Base-by-base conservation (phyloP, 352 stramenopile species). In the Phytopythium delawarense region DNA sequence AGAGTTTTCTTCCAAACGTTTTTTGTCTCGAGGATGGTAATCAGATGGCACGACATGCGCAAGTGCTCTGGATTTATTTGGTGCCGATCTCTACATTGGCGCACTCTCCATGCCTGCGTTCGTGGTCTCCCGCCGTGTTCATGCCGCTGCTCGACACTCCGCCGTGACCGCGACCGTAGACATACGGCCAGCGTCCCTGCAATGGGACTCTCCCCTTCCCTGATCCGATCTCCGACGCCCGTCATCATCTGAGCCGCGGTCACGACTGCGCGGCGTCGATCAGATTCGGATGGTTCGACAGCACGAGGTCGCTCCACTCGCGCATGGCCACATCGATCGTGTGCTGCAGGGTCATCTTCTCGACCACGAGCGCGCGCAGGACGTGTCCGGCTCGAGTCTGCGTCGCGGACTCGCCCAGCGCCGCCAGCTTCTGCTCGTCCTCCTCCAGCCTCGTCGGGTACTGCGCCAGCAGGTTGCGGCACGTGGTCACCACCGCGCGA, bases 271-370 rank as follows among this genome's bases (percentile, higher is more conserved):
- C 54, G 7, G 64, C 51, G 20, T 76, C 64, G 44, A 85, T 55
- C n/a, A 86, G 37, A 23, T 78, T 81, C 39, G 74, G 66, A 44
- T 88, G 67, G 1, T 74, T 44, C n/a, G 66, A 78, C 23, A 75
- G 57, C n/a, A 87, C 56, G 44, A 90, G 67, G 0, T 64, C 64
- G 34, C 64, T 68, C 81, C 81, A 90, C 35, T 82, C 65, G 23
- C 75, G 61, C 54, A 75, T 49, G 18, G 69, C 76, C 16, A 86
- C 63, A 16, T 75, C 58, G 59, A 86, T 71, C 15, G 78, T 75
- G 61, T 87, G 57, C 28, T 79, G 68, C 16, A 90, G 57, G 57
- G 88, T 86, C 44, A 78, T 58, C 53, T 90, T 90, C 64, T 90
- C 81, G 55, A 81, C 65, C 50, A 86, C 60, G 1, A 90, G 66